Evolutionary conservation across 495 filamentous ascomycete genomes (phyloP).

Genomic region (Lasiosphaeria ovina): DNA sequence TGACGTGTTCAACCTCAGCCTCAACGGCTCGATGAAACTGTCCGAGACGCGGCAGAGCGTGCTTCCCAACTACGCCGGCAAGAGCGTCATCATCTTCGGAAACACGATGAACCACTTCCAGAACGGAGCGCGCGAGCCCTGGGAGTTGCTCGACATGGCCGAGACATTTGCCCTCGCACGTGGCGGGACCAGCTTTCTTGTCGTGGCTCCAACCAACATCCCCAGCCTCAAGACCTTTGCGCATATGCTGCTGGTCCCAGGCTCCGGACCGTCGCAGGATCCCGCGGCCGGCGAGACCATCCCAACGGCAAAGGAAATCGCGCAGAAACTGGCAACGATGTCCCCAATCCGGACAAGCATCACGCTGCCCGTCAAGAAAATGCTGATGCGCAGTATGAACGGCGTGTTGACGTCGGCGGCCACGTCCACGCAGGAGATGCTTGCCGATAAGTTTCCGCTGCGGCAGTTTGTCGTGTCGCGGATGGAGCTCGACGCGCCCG

Average conservation of each 20-base stretch:
- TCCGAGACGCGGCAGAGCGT: slow-evolving; percentile 12
- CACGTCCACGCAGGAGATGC: slow-evolving; percentile 16
- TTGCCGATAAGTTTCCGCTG: slow-evolving; percentile 21
- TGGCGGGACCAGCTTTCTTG: slow-evolving; percentile 22
- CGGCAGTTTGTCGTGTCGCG: slow-evolving; percentile 19
- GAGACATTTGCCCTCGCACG: slow-evolving; percentile 13
- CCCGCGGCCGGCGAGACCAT: background rate
- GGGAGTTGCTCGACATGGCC: slow-evolving; percentile 23
- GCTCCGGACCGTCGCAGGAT: slow-evolving; percentile 5
- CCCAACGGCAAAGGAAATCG: slow-evolving; percentile 8
- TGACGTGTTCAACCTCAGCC: slow-evolving; percentile 30
- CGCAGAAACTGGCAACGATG: slow-evolving; percentile 7
- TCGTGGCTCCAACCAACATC: slow-evolving; percentile 20
- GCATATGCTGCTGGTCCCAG: slow-evolving; percentile 11
- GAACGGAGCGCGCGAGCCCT: slow-evolving; percentile 20
- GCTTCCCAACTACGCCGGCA: slow-evolving; percentile 22
- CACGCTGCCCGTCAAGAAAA: slow-evolving; percentile 17
- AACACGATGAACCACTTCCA: slow-evolving; percentile 30
- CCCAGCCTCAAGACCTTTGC: slow-evolving; percentile 20
- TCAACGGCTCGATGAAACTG: slow-evolving; percentile 19
- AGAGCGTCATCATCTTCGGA: slow-evolving; percentile 27
- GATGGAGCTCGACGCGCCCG: slow-evolving; percentile 1
- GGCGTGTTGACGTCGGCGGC: slow-evolving; percentile 15
- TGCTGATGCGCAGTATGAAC: slow-evolving; percentile 6
- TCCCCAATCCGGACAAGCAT: background rate